A percentile compares a stretch with the other conserved stretches of the same genome.
phyloP scores from a whole-genome alignment of 192 early-diverging fungal species.

The Radiomyces spectabilis region DNA sequence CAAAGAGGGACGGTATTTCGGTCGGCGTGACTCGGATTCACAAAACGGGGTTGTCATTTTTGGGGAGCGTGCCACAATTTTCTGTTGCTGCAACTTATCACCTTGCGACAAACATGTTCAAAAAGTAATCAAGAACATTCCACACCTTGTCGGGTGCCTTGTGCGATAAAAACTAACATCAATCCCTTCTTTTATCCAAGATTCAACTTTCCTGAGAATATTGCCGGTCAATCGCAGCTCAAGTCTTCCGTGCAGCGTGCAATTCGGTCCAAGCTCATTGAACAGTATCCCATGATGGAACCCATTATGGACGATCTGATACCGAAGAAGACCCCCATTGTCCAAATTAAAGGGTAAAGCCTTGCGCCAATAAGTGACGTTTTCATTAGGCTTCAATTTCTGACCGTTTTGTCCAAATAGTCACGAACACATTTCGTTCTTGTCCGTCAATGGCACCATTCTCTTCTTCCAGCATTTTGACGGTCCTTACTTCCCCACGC shows the following conservation, averaged over 20 bases:
- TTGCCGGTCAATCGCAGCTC: constrained; percentile 79
- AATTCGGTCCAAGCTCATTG: constrained; percentile 77
- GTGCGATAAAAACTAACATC: background rate
- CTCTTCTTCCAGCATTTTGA: constrained; percentile 96
- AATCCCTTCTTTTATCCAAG: constrained; percentile 20
- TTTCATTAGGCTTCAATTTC: background rate
- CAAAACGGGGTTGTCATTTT: too few relatives aligned
- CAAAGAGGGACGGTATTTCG: too few relatives aligned
- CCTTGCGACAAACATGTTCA: constrained; percentile 2
- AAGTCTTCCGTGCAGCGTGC: constrained; percentile 88
- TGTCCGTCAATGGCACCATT: constrained; percentile 75
- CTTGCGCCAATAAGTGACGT: background rate
- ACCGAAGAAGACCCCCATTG: constrained; percentile 89
- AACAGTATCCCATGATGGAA: constrained; percentile 84
- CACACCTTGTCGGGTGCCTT: background rate
- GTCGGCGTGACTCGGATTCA: too few relatives aligned
- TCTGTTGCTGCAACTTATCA: too few relatives aligned
- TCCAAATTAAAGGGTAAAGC: constrained; percentile 79
- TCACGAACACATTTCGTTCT: constrained; percentile 82
- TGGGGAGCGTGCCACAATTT: too few relatives aligned
- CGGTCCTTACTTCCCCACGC: constrained; percentile 81
- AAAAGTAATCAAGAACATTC: constrained; percentile 10
- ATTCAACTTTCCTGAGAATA: constrained; percentile 69
- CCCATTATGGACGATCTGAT: constrained; percentile 86
- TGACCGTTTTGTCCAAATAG: constrained; percentile 29